Percentiles rank a stretch among this genome's conserved stretches.
Conservation (phyloP, 768 basidiomycete genomes). For the Tylopilus vinaceipallidus region DNA sequence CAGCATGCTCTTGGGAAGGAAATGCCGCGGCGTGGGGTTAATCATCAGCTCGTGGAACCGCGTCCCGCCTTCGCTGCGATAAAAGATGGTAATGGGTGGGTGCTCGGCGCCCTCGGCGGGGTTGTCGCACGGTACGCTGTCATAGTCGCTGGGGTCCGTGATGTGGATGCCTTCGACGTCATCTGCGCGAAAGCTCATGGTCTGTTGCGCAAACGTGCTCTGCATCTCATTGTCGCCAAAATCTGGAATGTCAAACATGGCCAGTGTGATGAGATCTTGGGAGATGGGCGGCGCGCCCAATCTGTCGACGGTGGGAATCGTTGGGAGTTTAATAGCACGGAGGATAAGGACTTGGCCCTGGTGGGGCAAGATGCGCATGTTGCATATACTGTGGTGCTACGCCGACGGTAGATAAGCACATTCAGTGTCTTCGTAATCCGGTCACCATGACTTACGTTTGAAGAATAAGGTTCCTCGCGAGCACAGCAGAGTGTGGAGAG, state of each 20-base stretch:
- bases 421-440: too few species aligned
- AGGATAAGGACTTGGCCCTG: constrained; percentile 53
- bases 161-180: constrained; percentile 36
- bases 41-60: constrained; percentile 30
- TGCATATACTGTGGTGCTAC: constrained; percentile 49
- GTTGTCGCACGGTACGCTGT: constrained; percentile 17
- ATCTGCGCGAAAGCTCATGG: constrained; percentile 31
- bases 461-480: constrained; percentile 29
- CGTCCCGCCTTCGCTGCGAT: constrained; percentile 29
- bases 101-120: constrained; percentile 24
- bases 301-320: not conserved
- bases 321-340: constrained; percentile 37
- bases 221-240: constrained; percentile 30
- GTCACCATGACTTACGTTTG: constrained; percentile 18
- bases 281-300: constrained; percentile 17
- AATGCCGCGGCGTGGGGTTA: constrained; percentile 24
- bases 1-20: constrained; percentile 23
- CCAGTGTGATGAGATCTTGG: constrained; percentile 30
- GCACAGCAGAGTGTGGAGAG: constrained; percentile 41
- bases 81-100: constrained; percentile 34
- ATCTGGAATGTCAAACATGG: constrained; percentile 31
- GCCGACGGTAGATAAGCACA: constrained; percentile 7
- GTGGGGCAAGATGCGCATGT: constrained; percentile 49
- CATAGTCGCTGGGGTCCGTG: constrained; percentile 28
- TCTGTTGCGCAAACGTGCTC: constrained; percentile 25